Evolutionary conservation across 176 grass and related monocot species (phyloP), one percentile per base, ranked within the genome.

Genomic region (Elymus sibiricus): DNA sequence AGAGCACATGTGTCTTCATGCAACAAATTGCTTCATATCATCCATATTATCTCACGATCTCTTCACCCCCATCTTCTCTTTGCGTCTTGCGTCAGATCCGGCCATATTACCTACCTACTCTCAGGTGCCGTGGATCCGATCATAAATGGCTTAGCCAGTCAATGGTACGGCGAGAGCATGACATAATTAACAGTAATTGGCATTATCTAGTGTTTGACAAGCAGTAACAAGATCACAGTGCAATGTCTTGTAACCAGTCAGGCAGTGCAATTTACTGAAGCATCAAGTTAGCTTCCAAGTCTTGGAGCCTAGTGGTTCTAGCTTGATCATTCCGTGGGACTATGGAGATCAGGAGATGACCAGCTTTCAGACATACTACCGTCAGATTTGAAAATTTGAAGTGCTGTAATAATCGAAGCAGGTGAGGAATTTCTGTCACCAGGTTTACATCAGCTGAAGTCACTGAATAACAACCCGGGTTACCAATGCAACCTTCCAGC

Each of bases 401-500:
- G 0, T 9, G 16, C 11, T 87, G 7, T 58, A n/a, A 74, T 83
- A 74, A 74, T 9, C 21, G 21, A 66, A 64, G 24, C 11, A 74
- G 44, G 31, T 78, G 5, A 24, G 14, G 22, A 3, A 17, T 79
- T 79, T 64, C 40, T 29, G 27, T 46, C 68, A 72, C 34, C 1
- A 39, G 14, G 51, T 58, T 53, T 72, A 22, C 24, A 42, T 70
- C 24, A 28, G 72, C 82, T 35, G 72, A 82, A 77, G 63, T 27
- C 27, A 77, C 67, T 19, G 22, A 51, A 81, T 59, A 90, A 86
- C 16, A 77, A 29, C 64, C 29, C 34, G 43, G 79, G 63, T 22
- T 56, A 34, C 65, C 51, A 78, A n/a, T n/a, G n/a, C n/a, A n/a
- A 56, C 53, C 5, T 37, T 87, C 60, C 76, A 87, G 58, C 46